Evolutionary conservation across 140 eudicot genomes (phyloP), one percentile per base, ranked within the genome.

Genomic region (Cichorium intybus): DNA sequence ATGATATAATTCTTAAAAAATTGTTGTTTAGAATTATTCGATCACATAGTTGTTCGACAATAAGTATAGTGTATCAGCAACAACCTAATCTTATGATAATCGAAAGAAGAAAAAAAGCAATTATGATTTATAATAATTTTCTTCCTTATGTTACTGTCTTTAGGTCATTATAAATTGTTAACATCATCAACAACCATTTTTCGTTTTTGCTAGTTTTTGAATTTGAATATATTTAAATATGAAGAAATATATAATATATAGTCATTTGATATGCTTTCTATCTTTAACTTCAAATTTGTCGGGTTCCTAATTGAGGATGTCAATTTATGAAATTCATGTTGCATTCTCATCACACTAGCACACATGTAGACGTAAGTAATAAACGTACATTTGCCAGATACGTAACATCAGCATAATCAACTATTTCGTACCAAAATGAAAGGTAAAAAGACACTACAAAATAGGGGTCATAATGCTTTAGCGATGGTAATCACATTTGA

Each of bases 391-490:
- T 28, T 1, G 14, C 22, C 14, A 43, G 24, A 58, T 29, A 17
- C 28, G 22, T 33, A 58, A 58, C 43, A 56, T 28, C 5, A 43
- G 49, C 18, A 43, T 14, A 43, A 12, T 43, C 18, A 10, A 1
- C 4, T 28, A 10, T 17, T 57, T 57, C 8, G 34, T 31, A 57
- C 26, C 16, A 57, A 57, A 57, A 31, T 6, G 37, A 10, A 31
- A 57, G 47, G 43, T 37, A 57, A 31, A 26, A 57, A 31, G 24
- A 20, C 63, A 29, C 46, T 39, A 57, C 11, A 57, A 57, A 57
- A 22, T 31, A 57, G 37, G 16, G 37, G 14, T 7, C 35, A 7
- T 16, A 31, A 57, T 31, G 37, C 63, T 57, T 18, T 2, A 6
- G 21, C 17, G 7, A 57, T 7, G 43, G 17, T 7, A 4, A 29